Conservation (phyloP, 306 rosid species). For the Castanopsis chinensis region DNA sequence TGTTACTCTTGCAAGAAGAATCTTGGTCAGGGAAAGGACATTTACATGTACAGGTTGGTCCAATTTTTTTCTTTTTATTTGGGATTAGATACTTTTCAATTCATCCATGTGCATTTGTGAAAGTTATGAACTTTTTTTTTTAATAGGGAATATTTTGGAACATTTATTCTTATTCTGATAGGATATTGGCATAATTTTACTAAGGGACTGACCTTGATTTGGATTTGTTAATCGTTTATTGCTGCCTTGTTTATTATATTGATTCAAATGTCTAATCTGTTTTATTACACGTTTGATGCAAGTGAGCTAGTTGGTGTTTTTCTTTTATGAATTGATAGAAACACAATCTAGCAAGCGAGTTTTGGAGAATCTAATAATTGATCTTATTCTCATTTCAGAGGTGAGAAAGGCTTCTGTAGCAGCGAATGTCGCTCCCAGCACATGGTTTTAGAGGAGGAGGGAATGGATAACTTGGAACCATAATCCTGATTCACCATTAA, state of each 20-base stretch:
- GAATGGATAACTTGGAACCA: constrained; percentile 34
- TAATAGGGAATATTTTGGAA: not conserved
- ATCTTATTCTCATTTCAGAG: constrained; percentile 47
- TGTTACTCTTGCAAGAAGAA: constrained; percentile 75
- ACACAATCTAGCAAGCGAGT: not conserved
- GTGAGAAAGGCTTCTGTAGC: constrained; percentile 96
- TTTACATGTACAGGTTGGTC: constrained; percentile 92
- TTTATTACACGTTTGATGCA: not conserved
- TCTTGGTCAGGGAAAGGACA: constrained; percentile 74
- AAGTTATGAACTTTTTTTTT: not conserved
- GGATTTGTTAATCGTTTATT: not conserved
- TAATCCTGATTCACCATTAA: constrained; percentile 2
- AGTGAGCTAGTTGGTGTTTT: not conserved
- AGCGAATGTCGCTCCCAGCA: constrained; percentile 71
- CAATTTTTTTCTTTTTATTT: not conserved
- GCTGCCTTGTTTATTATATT: not conserved
- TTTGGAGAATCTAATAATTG: not conserved
- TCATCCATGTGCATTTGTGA: not conserved
- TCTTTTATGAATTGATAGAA: not conserved
- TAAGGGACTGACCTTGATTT: not conserved
- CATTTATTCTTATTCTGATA: not conserved
- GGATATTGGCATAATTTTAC: not conserved
- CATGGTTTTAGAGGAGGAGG: constrained; percentile 73
- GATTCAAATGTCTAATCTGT: not conserved
- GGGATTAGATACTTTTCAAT: not conserved